phyloP scores from a whole-genome alignment of 257 asterid species.

The Fraxinus pennsylvanica region DNA sequence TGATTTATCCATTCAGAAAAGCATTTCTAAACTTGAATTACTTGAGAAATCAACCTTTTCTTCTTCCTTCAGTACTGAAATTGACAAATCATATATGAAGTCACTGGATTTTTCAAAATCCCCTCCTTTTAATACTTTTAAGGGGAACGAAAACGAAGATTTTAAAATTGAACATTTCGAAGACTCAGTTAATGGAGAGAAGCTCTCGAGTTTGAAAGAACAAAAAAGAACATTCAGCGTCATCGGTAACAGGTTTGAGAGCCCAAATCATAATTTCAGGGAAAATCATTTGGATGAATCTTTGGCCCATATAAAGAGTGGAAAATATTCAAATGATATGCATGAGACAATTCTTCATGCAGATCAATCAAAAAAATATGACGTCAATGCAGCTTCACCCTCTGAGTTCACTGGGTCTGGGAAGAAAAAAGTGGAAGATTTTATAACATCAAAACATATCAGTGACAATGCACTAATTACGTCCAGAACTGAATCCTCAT shows the following conservation, averaged over 20 bases:
- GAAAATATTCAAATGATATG: constrained; percentile 15
- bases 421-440: constrained; percentile 32
- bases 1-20: constrained; percentile 66
- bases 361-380: constrained; percentile 27
- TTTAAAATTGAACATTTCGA: constrained; percentile 25
- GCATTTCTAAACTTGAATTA: constrained; percentile 68
- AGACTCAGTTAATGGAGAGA: constrained; percentile 38
- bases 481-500: constrained; percentile 46
- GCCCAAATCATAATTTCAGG: constrained; percentile 22
- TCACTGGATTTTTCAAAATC: constrained; percentile 46
- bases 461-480: constrained; percentile 37
- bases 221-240: constrained; percentile 24
- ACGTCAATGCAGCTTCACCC: constrained; percentile 43
- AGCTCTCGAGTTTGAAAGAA: constrained; percentile 33
- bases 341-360: constrained; percentile 26
- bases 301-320: constrained; percentile 29
- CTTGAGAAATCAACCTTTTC: constrained; percentile 65
- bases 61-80: constrained; percentile 54
- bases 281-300: constrained; percentile 40
- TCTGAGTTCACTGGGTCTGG: constrained; percentile 38
- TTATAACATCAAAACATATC: constrained; percentile 37
- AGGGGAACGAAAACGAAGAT: constrained; percentile 22
- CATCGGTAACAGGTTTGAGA: constrained; percentile 34
- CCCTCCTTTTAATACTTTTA: constrained; percentile 42
- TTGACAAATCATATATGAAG: constrained; percentile 49